Conservation (phyloP, 1,284 basidiomycete species). For the Volvariella volvacea region DNA sequence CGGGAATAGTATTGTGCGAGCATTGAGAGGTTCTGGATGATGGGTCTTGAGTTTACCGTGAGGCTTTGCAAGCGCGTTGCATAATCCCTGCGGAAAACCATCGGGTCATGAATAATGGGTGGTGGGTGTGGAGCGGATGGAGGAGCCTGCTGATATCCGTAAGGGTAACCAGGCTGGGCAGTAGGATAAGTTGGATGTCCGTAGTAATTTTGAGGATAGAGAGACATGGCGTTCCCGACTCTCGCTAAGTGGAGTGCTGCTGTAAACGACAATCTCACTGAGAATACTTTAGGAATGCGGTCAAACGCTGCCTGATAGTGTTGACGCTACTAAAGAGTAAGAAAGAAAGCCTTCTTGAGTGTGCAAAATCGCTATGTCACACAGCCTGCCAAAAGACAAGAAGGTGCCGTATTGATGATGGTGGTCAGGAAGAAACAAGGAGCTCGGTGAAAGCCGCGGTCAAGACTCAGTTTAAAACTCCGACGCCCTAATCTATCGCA, state of each 20-base stretch:
- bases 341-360: too few relatives aligned
- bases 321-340: too few relatives aligned
- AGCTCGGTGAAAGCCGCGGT: slow-evolving; percentile 13
- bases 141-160: slow-evolving; percentile 42
- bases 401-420: slow-evolving; percentile 28
- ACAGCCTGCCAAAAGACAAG: slow-evolving; percentile 26
- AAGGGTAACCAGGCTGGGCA: slow-evolving; percentile 28
- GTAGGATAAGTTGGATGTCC: slow-evolving; percentile 30
- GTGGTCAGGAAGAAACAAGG: slow-evolving; percentile 27
- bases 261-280: slow-evolving; percentile 11
- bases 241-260: slow-evolving; percentile 9
- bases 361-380: slow-evolving; percentile 5
- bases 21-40: slow-evolving; percentile 94
- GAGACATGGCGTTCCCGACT: slow-evolving; percentile 25
- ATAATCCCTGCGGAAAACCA: slow-evolving; percentile 79
- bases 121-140: slow-evolving; percentile 35
- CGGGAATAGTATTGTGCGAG: slow-evolving; percentile 85
- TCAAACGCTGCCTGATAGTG: too few relatives aligned
- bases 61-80: slow-evolving; percentile 74
- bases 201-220: slow-evolving; percentile 34
- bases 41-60: slow-evolving; percentile 92
- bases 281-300: neutral
- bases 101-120: slow-evolving; percentile 53
- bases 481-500: too few relatives aligned
- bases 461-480: slow-evolving; percentile 27